Evolutionary conservation across 1,284 basidiomycete genomes (phyloP).

Genomic region (Trametes hirsuta): DNA sequence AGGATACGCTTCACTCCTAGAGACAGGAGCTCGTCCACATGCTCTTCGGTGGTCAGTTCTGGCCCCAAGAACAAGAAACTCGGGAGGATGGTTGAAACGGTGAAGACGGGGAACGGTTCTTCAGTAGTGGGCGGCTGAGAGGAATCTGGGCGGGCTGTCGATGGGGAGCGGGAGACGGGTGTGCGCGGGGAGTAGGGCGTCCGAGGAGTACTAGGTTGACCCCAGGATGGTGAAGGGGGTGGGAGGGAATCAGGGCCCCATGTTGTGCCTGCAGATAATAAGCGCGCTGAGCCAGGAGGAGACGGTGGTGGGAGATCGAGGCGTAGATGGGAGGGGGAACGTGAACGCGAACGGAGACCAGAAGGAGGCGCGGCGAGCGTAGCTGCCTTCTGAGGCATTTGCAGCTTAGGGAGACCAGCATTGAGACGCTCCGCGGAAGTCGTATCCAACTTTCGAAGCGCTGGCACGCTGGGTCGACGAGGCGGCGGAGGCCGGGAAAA

Average conservation of each 20-base stretch:
- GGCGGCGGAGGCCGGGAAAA: conserved; percentile 59
- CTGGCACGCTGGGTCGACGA: conserved; percentile 63
- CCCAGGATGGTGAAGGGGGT: conserved; percentile 38
- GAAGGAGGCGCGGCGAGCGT: conserved; percentile 55
- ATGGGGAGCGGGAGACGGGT: conserved; percentile 49
- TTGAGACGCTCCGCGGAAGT: conserved; percentile 56
- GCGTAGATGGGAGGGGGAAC: conserved; percentile 65
- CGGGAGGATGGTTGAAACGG: conserved; percentile 87
- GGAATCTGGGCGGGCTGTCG: conserved; percentile 60
- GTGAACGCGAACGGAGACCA: conserved; percentile 43
- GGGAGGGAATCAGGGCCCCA: conserved; percentile 27
- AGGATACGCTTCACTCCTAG: conserved; percentile 89
- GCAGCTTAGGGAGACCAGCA: conserved; percentile 53
- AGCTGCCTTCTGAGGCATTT: conserved; percentile 58
- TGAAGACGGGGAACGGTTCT: conserved; percentile 64
- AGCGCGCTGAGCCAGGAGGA: conserved; percentile 52
- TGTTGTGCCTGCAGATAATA: conserved; percentile 27
- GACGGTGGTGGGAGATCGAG: conserved; percentile 59
- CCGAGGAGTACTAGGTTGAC: conserved; percentile 24
- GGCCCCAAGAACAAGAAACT: conserved; percentile 91
- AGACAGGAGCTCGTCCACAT: conserved; percentile 72
- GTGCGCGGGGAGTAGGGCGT: conserved; percentile 36
- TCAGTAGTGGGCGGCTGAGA: conserved; percentile 57
- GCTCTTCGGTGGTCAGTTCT: conserved; percentile 74
- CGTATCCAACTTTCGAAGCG: conserved; percentile 62